These are phyloP conservation scores for Hygrophorus pudorinus DNA, from an alignment of 768 basidiomycete species.

Conservation along the genomic window DNA sequence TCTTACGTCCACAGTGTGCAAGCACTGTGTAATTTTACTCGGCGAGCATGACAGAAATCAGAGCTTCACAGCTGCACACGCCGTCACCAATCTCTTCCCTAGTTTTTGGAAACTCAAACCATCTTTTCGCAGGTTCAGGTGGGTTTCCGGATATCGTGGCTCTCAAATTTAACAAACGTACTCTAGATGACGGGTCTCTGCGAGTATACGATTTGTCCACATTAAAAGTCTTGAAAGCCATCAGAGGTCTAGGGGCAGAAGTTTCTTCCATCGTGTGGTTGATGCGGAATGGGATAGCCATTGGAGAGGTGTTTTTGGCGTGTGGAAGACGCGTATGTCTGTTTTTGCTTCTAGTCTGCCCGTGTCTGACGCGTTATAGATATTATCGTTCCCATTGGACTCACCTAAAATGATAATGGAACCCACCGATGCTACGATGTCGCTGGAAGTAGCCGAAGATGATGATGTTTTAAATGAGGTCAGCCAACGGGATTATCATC, in stretches of 20 bases:
- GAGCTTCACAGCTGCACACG: conserved; percentile 20
- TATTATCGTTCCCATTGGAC: conserved; percentile 38
- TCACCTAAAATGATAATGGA: conserved; percentile 43
- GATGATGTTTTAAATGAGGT: conserved; percentile 65
- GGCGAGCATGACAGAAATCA: no score
- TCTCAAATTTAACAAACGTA: neutral
- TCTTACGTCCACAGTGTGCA: neutral
- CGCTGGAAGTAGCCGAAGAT: conserved; percentile 37
- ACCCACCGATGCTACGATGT: conserved; percentile 34
- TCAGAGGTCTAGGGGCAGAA: conserved; percentile 46
- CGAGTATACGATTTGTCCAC: conserved; percentile 55
- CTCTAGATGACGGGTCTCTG: conserved; percentile 56
- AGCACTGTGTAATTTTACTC: neutral
- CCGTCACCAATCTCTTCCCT: conserved; percentile 48
- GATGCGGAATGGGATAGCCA: conserved; percentile 27
- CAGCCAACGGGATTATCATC: conserved; percentile 14
- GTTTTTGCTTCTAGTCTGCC: neutral
- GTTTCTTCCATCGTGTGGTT: conserved; percentile 53
- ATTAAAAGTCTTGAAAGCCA: conserved; percentile 51
- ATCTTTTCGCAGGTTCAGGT: conserved; percentile 59
- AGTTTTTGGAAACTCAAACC: conserved; percentile 34
- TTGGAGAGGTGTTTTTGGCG: conserved; percentile 55
- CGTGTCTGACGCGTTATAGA: conserved; percentile 14
- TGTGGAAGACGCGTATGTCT: conserved; percentile 45
- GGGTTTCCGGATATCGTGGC: conserved; percentile 7